phyloP scores from a whole-genome alignment of 331 rosid genomes.

The Quercus tomentella region DNA sequence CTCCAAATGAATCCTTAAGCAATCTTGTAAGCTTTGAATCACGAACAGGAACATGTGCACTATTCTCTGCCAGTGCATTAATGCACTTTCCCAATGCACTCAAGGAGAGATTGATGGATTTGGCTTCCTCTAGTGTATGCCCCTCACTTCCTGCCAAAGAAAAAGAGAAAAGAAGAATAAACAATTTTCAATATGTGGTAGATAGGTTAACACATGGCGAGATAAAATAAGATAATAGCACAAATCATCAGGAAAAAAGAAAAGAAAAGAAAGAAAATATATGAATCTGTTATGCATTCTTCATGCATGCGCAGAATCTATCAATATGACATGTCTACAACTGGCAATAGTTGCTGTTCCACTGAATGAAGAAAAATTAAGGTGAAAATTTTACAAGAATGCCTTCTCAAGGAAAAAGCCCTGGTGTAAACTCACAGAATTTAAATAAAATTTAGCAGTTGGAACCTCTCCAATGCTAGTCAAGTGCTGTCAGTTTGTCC shows the following conservation, averaged over 20 bases:
- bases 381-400: background rate
- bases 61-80: constrained; percentile 92
- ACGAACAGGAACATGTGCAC: constrained; percentile 91
- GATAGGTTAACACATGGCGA: background rate
- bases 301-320: background rate
- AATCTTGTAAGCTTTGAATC: constrained; percentile 99
- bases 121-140: constrained; percentile 96
- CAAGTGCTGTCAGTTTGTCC: background rate
- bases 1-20: constrained; percentile 95
- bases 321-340: background rate
- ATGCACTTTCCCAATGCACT: constrained; percentile 98
- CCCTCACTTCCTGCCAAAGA: constrained; percentile 91
- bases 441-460: background rate
- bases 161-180: constrained; percentile 16
- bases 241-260: background rate
- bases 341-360: background rate
- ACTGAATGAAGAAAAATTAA: background rate
- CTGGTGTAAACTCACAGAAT: background rate
- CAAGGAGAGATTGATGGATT: constrained; percentile 91
- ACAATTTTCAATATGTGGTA: constrained; percentile 3
- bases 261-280: background rate
- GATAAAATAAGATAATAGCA: constrained; percentile 19
- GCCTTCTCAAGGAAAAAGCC: background rate
- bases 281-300: background rate
- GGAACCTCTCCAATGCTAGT: background rate